Conservation (phyloP, 331 rosid genomes). For the Acacia concinna region DNA sequence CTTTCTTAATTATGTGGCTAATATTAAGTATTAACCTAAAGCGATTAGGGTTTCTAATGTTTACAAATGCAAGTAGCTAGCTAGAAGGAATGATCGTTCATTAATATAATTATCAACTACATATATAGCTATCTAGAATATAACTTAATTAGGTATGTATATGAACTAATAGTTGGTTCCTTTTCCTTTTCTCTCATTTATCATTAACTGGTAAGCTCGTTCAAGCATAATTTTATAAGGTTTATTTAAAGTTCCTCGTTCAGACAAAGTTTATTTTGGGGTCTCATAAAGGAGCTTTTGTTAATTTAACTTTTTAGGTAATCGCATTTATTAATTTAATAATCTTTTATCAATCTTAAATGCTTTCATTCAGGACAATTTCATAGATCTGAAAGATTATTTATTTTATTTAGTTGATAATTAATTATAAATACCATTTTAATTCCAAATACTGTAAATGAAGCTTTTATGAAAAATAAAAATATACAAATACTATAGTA, state of each 20-base stretch:
- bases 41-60: not conserved
- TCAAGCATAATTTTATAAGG: not conserved
- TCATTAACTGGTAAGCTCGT: not conserved
- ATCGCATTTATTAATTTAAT: not conserved
- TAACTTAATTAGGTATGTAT: not conserved
- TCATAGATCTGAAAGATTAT: not conserved
- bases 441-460: too few relatives aligned
- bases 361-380: not conserved
- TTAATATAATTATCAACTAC: not conserved
- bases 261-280: not conserved
- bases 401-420: not conserved
- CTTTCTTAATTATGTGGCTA: not conserved
- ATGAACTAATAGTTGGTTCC: not conserved
- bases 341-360: not conserved
- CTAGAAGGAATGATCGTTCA: not conserved
- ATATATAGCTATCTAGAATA: not conserved
- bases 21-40: not conserved
- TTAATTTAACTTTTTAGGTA: not conserved
- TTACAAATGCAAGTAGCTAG: not conserved
- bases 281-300: not conserved
- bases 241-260: not conserved
- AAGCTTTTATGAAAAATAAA: too few relatives aligned
- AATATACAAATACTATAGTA: not conserved
- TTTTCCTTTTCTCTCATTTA: not conserved
- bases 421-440: not conserved